These are phyloP conservation scores for Porpolomopsis calyptriformis DNA, from an alignment of 768 basidiomycete species.

Conservation along the genomic window DNA sequence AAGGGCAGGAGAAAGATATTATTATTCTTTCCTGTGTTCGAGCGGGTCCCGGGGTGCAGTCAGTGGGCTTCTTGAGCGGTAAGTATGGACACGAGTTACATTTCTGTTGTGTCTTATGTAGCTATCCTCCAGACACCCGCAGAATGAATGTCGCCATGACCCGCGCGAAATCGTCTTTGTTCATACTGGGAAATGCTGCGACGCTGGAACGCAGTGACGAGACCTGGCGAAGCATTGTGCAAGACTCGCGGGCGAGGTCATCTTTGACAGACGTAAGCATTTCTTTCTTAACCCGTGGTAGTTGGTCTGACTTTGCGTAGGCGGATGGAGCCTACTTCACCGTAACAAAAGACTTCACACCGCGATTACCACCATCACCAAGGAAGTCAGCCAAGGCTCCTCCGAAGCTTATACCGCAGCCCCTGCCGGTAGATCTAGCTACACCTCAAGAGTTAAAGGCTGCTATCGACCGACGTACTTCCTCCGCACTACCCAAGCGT, in stretches of 20 bases:
- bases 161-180: constrained; percentile 89
- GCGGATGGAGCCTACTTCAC: constrained; percentile 20
- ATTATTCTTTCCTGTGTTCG: constrained; percentile 97
- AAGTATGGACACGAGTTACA: constrained; percentile 6
- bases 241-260: constrained; percentile 59
- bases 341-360: constrained; percentile 9
- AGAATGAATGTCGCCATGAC: constrained; percentile 99
- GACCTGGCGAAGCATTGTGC: constrained; percentile 69
- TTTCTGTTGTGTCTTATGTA: background rate
- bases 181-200: constrained; percentile 82
- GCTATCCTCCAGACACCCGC: constrained; percentile 43
- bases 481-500: background rate
- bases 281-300: background rate
- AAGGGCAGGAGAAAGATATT: constrained; percentile 97
- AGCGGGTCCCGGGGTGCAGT: constrained; percentile 73
- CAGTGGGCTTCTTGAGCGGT: constrained; percentile 86
- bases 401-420: constrained; percentile 8
- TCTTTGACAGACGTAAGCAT: constrained; percentile 52
- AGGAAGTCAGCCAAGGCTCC: constrained; percentile 13
- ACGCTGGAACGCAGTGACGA: constrained; percentile 81
- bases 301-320: constrained; percentile 11
- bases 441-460: constrained; percentile 28
- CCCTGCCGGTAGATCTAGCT: constrained; percentile 23
- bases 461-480: constrained; percentile 2
- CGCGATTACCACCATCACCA: constrained; percentile 13